phyloP scores from a whole-genome alignment of 176 grass and related monocot genomes.

The Eleusine indica region DNA sequence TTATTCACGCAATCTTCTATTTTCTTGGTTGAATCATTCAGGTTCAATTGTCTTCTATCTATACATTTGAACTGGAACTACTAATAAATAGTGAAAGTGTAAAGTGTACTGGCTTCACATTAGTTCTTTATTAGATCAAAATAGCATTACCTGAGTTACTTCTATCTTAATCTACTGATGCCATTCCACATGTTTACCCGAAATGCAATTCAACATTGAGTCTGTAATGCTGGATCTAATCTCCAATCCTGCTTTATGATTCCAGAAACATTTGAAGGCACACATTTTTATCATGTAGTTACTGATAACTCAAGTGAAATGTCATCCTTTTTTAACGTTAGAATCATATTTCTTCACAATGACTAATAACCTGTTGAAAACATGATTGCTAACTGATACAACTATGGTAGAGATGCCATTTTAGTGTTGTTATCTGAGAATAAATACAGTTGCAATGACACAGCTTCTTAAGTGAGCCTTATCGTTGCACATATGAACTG shows the following conservation, averaged over 20 bases:
- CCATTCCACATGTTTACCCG: neutral
- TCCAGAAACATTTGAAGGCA: constrained; percentile 14
- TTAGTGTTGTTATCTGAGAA: neutral
- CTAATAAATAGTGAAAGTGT: neutral
- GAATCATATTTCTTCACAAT: constrained; percentile 2
- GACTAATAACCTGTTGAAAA: constrained; percentile 7
- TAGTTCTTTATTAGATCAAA: constrained; percentile 24
- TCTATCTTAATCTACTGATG: neutral
- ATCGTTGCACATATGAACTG: neutral
- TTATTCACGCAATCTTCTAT: neutral
- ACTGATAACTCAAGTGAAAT: constrained; percentile 2
- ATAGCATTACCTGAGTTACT: neutral
- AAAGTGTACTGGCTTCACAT: neutral
- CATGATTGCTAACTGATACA: neutral
- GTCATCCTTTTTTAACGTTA: neutral
- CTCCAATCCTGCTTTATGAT: neutral
- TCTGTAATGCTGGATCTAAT: constrained; percentile 22
- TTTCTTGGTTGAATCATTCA: neutral
- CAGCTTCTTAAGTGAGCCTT: neutral
- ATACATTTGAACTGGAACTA: neutral
- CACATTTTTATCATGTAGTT: neutral
- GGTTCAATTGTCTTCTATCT: neutral
- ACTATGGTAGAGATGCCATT: neutral
- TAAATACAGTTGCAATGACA: constrained; percentile 4
- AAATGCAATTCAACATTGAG: constrained; percentile 1